A percentile compares a stretch with the other conserved stretches of the same genome.
Conservation (phyloP, 805 yeast genomes). For the Sungouiella blattae region DNA sequence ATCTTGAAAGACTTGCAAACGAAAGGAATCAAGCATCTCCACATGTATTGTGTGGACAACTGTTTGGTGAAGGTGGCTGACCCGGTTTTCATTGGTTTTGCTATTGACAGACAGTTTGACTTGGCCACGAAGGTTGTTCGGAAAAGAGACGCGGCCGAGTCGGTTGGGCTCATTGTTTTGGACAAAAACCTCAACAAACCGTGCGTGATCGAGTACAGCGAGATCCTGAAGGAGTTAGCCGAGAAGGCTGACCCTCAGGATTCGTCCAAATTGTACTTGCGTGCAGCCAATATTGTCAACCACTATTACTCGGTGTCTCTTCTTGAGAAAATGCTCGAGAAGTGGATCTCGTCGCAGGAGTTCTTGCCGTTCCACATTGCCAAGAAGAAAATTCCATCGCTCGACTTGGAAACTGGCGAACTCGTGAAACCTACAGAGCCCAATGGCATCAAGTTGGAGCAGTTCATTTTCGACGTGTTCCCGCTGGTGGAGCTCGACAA, state of each 20-base stretch:
- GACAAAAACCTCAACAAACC: conserved; percentile 59
- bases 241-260: conserved; percentile 59
- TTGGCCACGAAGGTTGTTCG: conserved; percentile 94
- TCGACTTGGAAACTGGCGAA: conserved; percentile 45
- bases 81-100: conserved; percentile 84
- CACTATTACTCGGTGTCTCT: conserved; percentile 89
- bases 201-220: conserved; percentile 93
- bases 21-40: conserved; percentile 81
- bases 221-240: conserved; percentile 73
- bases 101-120: conserved; percentile 61
- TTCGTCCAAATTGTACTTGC: conserved; percentile 51
- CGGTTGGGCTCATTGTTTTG: conserved; percentile 87
- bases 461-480: conserved; percentile 94
- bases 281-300: conserved; percentile 97
- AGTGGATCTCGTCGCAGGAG: conserved; percentile 66
- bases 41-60: conserved; percentile 97
- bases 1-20: conserved; percentile 63
- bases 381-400: conserved; percentile 73
- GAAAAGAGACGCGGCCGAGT: conserved; percentile 81
- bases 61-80: conserved; percentile 89
- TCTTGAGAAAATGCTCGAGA: conserved; percentile 53
- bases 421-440: conserved; percentile 63
- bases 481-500: conserved; percentile 64
- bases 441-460: conserved; percentile 93
- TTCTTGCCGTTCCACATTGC: conserved; percentile 93